Evolutionary conservation across 768 basidiomycete genomes (phyloP).

Genomic region (Boletellus sp.): DNA sequence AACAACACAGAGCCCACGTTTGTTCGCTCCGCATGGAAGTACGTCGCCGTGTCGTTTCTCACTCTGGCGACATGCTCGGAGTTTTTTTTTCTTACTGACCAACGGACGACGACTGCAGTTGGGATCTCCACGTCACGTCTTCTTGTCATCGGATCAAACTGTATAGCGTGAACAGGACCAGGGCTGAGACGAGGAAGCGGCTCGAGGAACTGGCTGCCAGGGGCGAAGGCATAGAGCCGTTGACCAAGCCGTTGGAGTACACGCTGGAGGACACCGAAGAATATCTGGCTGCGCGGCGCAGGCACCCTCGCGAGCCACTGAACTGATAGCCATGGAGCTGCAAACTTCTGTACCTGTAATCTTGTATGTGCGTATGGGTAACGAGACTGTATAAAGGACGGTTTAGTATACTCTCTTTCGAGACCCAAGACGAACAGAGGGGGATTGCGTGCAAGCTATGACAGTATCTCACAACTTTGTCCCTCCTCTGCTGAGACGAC

Average conservation of each 20-base stretch:
- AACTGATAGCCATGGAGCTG: not conserved
- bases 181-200: slow-evolving; percentile 41
- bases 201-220: slow-evolving; percentile 38
- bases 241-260: slow-evolving; percentile 10
- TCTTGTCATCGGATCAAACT: slow-evolving; percentile 52
- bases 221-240: slow-evolving; percentile 30
- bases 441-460: not conserved
- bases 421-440: too few species aligned
- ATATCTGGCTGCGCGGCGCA: slow-evolving; percentile 1
- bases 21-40: slow-evolving; percentile 56
- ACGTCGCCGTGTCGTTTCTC: slow-evolving; percentile 12
- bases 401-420: too few species aligned
- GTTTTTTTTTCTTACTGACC: not conserved
- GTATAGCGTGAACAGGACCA: slow-evolving; percentile 47
- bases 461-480: slow-evolving; percentile 23
- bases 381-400: not conserved
- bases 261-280: slow-evolving; percentile 7
- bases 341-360: not conserved
- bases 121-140: slow-evolving; percentile 53
- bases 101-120: slow-evolving; percentile 26
- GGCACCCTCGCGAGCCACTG: slow-evolving; percentile 9
- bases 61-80: too few species aligned
- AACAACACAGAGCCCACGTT: slow-evolving; percentile 56
- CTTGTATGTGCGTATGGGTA: not conserved
- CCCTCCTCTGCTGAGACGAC: slow-evolving; percentile 5